Evolutionary conservation across 306 rosid genomes (phyloP).

Genomic region (Trifolium dubium): DNA sequence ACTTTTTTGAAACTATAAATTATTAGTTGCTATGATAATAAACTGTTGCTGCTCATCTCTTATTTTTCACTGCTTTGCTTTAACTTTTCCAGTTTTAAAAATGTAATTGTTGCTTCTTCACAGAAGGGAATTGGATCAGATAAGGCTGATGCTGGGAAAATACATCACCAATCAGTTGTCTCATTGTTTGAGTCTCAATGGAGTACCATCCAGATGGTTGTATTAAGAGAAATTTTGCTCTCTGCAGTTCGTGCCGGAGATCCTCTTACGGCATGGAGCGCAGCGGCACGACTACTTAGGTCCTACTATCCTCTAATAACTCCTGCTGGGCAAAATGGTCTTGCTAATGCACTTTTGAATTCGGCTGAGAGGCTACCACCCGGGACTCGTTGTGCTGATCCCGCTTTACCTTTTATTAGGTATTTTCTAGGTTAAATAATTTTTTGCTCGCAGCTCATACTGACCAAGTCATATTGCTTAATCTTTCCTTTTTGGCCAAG

Average conservation of each 20-base stretch:
- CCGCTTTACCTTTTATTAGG: constrained; percentile 96
- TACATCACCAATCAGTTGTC: constrained; percentile 80
- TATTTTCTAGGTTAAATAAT: constrained; percentile 40
- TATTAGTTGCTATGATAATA: constrained; percentile 20
- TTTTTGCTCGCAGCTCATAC: constrained; percentile 18
- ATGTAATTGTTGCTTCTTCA: constrained; percentile 40
- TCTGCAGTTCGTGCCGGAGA: constrained; percentile 97
- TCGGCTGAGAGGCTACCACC: constrained; percentile 89
- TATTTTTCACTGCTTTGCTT: constrained; percentile 17
- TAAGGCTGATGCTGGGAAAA: constrained; percentile 72
- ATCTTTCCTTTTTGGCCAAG: constrained; percentile 23
- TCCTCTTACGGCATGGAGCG: constrained; percentile 99
- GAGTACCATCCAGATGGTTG: constrained; percentile 98
- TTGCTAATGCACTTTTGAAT: constrained; percentile 89
- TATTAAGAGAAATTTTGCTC: constrained; percentile 88
- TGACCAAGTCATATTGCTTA: constrained; percentile 3
- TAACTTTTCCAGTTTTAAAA: constrained; percentile 27
- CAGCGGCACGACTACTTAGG: constrained; percentile 92
- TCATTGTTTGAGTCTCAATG: constrained; percentile 93
- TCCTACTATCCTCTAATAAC: constrained; percentile 93
- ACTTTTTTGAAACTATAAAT: constrained; percentile 24
- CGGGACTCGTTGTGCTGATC: constrained; percentile 93
- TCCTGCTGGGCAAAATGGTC: constrained; percentile 94
- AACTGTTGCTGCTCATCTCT: constrained; percentile 18
- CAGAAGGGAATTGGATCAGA: constrained; percentile 74